These are phyloP conservation scores for Leccinum pachyderme DNA, from an alignment of 1,284 basidiomycete species.

Conservation along the genomic window DNA sequence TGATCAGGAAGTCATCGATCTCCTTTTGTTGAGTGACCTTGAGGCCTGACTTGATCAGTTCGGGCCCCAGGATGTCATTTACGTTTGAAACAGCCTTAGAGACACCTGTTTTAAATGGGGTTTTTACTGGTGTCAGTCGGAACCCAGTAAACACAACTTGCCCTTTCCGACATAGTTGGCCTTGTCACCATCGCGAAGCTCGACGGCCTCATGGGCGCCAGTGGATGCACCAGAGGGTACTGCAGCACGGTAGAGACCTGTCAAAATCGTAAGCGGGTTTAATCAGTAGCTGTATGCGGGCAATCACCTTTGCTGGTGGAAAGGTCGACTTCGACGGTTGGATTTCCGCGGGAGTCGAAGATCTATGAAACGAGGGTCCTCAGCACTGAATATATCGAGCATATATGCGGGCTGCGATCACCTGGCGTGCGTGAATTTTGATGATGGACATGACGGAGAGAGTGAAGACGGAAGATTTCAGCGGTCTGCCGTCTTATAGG, in stretches of 20 bases:
- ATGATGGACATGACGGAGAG: constrained; percentile 75
- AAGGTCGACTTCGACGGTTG: constrained; percentile 94
- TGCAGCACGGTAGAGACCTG: constrained; percentile 91
- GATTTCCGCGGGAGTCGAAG: constrained; percentile 96
- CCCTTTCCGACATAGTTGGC: constrained; percentile 94
- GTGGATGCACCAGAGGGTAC: constrained; percentile 99
- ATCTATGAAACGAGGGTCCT: constrained; percentile 53
- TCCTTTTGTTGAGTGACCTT: constrained; percentile 93
- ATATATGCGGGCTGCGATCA: constrained; percentile 34
- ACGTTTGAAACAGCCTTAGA: constrained; percentile 93
- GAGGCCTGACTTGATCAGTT: constrained; percentile 84
- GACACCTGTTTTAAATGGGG: constrained; percentile 61
- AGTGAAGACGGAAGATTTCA: constrained; percentile 23
- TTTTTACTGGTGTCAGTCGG: background rate
- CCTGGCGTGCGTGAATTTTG: constrained; percentile 88
- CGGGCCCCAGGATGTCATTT: constrained; percentile 90
- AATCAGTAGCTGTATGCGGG: constrained; percentile 2
- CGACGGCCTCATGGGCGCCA: constrained; percentile 97
- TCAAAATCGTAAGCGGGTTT: constrained; percentile 6
- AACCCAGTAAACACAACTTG: constrained; percentile 31
- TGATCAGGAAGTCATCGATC: constrained; percentile 98
- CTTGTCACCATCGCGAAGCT: constrained; percentile 98
- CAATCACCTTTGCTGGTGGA: constrained; percentile 79
- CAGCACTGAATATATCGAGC: constrained; percentile 7
- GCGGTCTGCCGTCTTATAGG: constrained; percentile 24